phyloP scores from a whole-genome alignment of 2,329 filamentous ascomycete genomes.

The Rhynchosporium graminicola region DNA sequence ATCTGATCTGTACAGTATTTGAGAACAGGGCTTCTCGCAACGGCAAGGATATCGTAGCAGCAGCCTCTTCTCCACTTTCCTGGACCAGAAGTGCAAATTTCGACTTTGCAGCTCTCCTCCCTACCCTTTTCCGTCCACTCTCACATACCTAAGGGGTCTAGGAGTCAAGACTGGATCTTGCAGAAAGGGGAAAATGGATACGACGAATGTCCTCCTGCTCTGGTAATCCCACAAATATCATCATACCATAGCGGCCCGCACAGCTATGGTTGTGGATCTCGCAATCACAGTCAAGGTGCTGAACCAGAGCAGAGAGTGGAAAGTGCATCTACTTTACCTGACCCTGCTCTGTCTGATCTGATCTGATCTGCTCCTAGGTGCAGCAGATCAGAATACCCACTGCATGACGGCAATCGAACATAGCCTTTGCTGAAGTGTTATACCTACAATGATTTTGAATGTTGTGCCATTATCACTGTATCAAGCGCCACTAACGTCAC shows the following conservation, averaged over 20 bases:
- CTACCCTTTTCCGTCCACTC: no score
- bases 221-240: no score
- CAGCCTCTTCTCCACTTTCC: background rate
- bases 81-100: constrained; percentile 8
- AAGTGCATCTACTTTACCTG: background rate
- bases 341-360: constrained; percentile 7
- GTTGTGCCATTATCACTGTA: background rate
- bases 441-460: background rate
- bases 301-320: background rate
- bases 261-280: background rate
- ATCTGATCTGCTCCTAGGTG: background rate
- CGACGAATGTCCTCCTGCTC: background rate
- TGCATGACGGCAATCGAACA: background rate
- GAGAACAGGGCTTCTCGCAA: constrained; percentile 2
- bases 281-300: background rate
- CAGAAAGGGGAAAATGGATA: background rate
- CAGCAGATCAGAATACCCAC: background rate
- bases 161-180: background rate
- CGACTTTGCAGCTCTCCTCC: background rate
- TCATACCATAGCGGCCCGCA: no score
- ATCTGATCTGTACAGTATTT: background rate
- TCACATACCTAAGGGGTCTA: no score
- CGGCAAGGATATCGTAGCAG: constrained; percentile 1
- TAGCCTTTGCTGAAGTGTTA: background rate
- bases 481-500: background rate